Evolutionary conservation across 163 green algal genomes (phyloP), one percentile per base, ranked within the genome.

Genomic region (Scenedesmus sp.): DNA sequence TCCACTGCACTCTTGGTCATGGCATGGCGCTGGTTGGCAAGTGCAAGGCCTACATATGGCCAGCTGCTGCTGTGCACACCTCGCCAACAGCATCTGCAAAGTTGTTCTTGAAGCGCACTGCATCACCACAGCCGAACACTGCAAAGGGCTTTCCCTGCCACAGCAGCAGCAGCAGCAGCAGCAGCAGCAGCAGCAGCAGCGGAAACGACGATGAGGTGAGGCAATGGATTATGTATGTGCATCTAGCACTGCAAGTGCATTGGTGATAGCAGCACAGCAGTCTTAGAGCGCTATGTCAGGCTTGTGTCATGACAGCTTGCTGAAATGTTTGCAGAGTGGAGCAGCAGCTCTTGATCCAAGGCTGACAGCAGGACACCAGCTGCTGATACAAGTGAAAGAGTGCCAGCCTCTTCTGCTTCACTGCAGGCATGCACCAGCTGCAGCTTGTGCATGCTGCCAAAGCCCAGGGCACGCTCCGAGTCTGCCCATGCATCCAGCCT

Each of bases 81-180:
- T 86, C 83, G n/a, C 83, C 57, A 59, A 88, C 20, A 26, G 83
- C 83, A n/a, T 88, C 83, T 56, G 56, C 83, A 88, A 57, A 88
- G 83, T 70, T 88, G 83, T 88, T 46, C 83, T 76, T 88, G 83
- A 88, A 88, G 13, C 83, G 56, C 56, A 70, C 56, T 52, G 83
- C 83, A 52, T 88, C 83, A 15, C 83, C 83, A 5, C 54, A 88
- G 16, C 83, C 83, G 59, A 77, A 88, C 23, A 88, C 57, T 55
- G 83, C 83, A 88, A 88, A 88, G 9, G 83, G 83, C 83, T 88
- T 88, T 55, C 56, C 83, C 83, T 88, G 70, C 10, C 46, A 18
- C 20, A 79, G 70, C 23, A 79, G 70, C 4, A 52, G 55, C 81
- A 86, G 34, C 46, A n/a, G 16, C 52, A 60, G 18, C 34, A 12